Percentiles rank a stretch among this genome's conserved stretches.
Conservation (phyloP, 495 filamentous ascomycete species). For the Aspergillus hancockii region DNA sequence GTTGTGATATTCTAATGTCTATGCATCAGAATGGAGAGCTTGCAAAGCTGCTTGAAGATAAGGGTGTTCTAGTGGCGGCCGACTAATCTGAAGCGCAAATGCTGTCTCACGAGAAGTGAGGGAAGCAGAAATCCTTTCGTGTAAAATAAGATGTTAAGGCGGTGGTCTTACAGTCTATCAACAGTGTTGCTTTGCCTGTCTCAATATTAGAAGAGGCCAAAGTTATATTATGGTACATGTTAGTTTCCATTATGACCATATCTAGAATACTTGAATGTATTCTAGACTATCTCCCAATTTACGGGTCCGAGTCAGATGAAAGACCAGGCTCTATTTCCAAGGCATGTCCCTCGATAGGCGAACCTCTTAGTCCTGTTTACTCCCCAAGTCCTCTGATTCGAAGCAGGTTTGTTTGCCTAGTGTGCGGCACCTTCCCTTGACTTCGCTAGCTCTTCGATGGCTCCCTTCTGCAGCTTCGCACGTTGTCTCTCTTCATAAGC, state of each 20-base stretch:
- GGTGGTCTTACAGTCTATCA: background rate
- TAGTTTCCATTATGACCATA: background rate
- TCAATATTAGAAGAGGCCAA: too few relatives aligned
- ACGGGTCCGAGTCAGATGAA: too few relatives aligned
- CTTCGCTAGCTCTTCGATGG: constrained; percentile 59
- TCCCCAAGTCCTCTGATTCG: constrained; percentile 1
- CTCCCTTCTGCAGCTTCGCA: constrained; percentile 79
- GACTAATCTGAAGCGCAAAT: constrained; percentile 27
- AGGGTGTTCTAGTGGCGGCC: constrained; percentile 71
- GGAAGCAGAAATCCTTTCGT: background rate
- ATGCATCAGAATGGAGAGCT: constrained; percentile 98
- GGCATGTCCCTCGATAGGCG: background rate
- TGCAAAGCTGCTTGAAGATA: constrained; percentile 86
- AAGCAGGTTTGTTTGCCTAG: background rate
- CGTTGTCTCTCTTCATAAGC: constrained; percentile 90
- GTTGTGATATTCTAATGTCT: constrained; percentile 92
- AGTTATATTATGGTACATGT: background rate
- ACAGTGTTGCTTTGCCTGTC: background rate
- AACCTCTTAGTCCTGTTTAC: background rate
- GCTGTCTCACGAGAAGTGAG: background rate
- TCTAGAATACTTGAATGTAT: too few relatives aligned
- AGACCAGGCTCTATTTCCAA: background rate
- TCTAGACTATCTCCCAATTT: too few relatives aligned
- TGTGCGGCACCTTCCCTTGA: constrained; percentile 32
- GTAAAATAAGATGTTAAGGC: background rate